A percentile compares a stretch with the other conserved stretches of the same genome.
phyloP scores from a whole-genome alignment of 352 stramenopile genomes.

The Phytophthora syringae region DNA sequence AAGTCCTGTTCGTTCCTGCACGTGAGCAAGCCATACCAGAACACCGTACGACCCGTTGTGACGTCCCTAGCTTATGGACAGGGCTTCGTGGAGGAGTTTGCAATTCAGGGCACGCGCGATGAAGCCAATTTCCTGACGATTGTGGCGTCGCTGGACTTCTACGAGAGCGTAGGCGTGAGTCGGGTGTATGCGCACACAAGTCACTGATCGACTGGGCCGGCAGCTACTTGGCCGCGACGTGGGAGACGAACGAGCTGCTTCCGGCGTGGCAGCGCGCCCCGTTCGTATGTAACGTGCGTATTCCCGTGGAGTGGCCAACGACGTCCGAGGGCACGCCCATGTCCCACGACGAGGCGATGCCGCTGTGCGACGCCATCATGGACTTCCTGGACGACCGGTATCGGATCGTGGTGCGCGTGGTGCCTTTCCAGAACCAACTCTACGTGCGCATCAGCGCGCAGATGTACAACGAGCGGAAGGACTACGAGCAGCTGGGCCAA shows the following conservation, averaged over 20 bases:
- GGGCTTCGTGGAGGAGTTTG: slow-evolving; percentile 85
- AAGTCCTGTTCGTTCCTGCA: slow-evolving; percentile 90
- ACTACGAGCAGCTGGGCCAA: slow-evolving; percentile 77
- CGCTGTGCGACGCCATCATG: slow-evolving; percentile 82
- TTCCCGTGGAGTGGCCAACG: slow-evolving; percentile 71
- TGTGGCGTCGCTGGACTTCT: slow-evolving; percentile 85
- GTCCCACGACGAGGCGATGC: slow-evolving; percentile 62
- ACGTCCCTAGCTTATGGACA: slow-evolving; percentile 84
- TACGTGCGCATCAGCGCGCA: slow-evolving; percentile 86
- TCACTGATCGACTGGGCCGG: slow-evolving; percentile 83
- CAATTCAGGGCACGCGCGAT: slow-evolving; percentile 82
- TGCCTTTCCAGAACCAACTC: slow-evolving; percentile 69
- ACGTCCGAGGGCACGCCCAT: slow-evolving; percentile 49
- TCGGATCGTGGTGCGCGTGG: slow-evolving; percentile 70
- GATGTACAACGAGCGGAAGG: slow-evolving; percentile 86
- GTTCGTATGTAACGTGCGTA: slow-evolving; percentile 82
- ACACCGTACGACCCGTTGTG: slow-evolving; percentile 78
- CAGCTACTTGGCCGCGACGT: slow-evolving; percentile 73
- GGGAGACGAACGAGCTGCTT: slow-evolving; percentile 74
- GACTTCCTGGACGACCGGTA: slow-evolving; percentile 81
- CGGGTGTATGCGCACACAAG: slow-evolving; percentile 84
- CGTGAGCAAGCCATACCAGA: slow-evolving; percentile 79
- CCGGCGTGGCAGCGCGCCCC: slow-evolving; percentile 81
- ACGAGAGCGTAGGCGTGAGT: slow-evolving; percentile 78
- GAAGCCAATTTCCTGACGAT: slow-evolving; percentile 87